Evolutionary conservation across 1,284 basidiomycete genomes (phyloP), one percentile per base, ranked within the genome.

Genomic region (Salmacisia buchloeana): DNA sequence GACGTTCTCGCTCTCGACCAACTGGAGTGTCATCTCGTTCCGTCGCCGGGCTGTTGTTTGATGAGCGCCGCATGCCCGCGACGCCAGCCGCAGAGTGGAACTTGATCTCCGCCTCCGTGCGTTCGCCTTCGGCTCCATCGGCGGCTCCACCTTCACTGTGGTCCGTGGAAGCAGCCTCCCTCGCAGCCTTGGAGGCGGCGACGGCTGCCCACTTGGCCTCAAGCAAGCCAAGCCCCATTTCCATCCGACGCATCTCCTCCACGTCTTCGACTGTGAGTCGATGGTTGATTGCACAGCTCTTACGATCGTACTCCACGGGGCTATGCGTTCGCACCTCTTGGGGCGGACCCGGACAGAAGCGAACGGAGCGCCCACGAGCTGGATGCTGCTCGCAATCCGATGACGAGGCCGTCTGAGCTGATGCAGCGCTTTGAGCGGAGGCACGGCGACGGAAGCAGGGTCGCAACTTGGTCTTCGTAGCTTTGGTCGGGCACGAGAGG

Each of bases 231-330:
- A 79, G 70, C 56, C 74, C 71, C 72, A 79, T 73, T 58, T 76
- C 67, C 69, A 79, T 69, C 41, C 63, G 68, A 3, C 75, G 62
- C n/a, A 79, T 64, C 69, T 79, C 77, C 59, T 76, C 70, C 12
- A 79, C 68, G 54, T 79, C 77, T 27, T 72, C 68, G 6, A 66
- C 63, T 62, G 75, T 76, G 49, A 79, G 69, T 13, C 69, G 67
- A 21, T 76, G 76, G 69, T 65, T 73, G 62, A 76, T 61, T 6
- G 75, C 70, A 58, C 73, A 77, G 29, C 72, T 69, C 65, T 76
- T 76, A 33, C 77, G 72, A 56, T 79, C 77, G 63, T 79, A 79
- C 18, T 79, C 77, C 27, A 77, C 76, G 3, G 77, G 76, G 52
- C 72, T 76, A 62, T 79, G 77, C 0, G 77, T 77, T 5, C 75